Conservation (phyloP, 768 basidiomycete genomes). For the Scleroderma bovista region DNA sequence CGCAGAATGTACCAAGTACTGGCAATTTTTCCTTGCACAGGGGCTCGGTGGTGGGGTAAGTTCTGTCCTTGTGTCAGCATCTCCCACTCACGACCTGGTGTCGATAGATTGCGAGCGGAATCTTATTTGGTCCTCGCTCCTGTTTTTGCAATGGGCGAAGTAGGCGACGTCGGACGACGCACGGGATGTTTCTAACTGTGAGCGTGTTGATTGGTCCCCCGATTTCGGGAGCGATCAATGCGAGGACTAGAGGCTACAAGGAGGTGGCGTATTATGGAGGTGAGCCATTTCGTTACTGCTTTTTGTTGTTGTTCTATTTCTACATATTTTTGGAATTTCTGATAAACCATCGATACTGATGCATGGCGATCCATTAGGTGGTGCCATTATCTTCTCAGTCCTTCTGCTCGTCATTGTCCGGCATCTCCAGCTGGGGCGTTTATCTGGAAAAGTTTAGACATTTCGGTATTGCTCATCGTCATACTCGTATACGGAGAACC, state of each 20-base stretch:
- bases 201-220: conserved; percentile 68
- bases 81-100: background rate
- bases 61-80: background rate
- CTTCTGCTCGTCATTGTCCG: background rate
- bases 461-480: too few species aligned
- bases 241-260: conserved; percentile 41
- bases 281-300: too few species aligned
- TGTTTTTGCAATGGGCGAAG: conserved; percentile 54
- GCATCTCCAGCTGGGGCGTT: background rate
- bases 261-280: conserved; percentile 3
- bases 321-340: too few species aligned
- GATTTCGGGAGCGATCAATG: conserved; percentile 65
- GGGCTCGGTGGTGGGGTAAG: conserved; percentile 62
- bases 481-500: too few species aligned
- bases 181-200: conserved; percentile 62
- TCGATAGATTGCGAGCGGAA: conserved; percentile 39
- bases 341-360: too few species aligned
- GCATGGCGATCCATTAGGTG: conserved; percentile 8
- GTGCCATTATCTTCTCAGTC: background rate
- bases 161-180: conserved; percentile 57
- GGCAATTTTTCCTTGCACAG: conserved; percentile 77
- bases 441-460: background rate
- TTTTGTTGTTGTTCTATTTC: too few species aligned
- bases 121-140: conserved; percentile 63
- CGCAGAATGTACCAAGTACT: conserved; percentile 66